Conservation (phyloP, 2,329 filamentous ascomycete species). For the Venturia aucupariae region DNA sequence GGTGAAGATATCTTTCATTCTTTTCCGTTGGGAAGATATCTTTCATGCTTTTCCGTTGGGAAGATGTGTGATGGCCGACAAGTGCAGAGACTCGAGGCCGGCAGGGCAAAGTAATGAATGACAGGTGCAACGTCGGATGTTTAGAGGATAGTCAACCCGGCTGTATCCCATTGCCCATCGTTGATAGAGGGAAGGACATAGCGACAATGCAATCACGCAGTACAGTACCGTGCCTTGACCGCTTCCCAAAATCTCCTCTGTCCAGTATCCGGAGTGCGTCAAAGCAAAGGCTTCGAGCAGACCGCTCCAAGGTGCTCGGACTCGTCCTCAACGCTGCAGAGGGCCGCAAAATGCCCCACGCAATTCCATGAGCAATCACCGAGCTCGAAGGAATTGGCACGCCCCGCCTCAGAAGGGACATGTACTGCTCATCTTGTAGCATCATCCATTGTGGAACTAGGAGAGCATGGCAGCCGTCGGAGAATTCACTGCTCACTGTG, state of each 20-base stretch:
- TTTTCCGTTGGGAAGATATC: not conserved
- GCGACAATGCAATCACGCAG: not conserved
- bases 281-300: constrained; percentile 1
- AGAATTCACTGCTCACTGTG: not conserved
- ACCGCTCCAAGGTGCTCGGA: constrained; percentile 2
- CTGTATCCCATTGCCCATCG: not conserved
- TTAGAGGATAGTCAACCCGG: not conserved
- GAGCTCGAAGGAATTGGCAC: not conserved
- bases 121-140: not conserved
- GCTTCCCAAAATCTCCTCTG: not conserved
- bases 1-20: not conserved
- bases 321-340: constrained; percentile 6
- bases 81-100: constrained; percentile 3
- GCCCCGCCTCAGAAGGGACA: not conserved
- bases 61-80: not conserved
- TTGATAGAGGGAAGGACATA: not conserved
- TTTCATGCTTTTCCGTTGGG: not conserved
- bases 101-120: not conserved
- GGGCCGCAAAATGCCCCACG: not conserved
- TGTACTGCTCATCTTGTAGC: not conserved
- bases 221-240: not conserved
- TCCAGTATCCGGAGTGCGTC: not conserved
- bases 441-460: not conserved
- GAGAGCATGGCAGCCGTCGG: not conserved
- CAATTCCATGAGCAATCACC: not conserved